Evolutionary conservation across 2,329 filamentous ascomycete species (phyloP).

Genomic region (Fusarium sp.): DNA sequence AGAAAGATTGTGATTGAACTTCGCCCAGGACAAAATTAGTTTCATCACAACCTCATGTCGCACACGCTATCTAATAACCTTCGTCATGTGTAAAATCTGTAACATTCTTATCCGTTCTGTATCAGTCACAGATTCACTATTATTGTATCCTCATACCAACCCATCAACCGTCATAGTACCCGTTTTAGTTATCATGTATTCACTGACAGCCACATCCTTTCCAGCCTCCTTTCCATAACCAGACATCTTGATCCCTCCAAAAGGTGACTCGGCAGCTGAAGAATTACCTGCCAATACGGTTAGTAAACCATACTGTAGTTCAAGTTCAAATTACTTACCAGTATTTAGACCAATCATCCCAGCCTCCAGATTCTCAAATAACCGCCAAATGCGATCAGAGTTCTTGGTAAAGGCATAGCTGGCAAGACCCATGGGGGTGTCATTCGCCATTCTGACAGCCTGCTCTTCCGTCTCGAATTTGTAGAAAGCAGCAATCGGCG

Average conservation of each 20-base stretch:
- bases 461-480: conserved; percentile 37
- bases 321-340: accelerated
- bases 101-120: no score
- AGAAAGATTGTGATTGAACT: no score
- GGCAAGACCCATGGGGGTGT: conserved; percentile 30
- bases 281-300: conserved; percentile 14
- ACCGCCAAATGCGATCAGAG: conserved; percentile 12
- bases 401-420: conserved; percentile 37
- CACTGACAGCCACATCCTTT: conserved; percentile 58
- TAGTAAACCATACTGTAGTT: neutral
- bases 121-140: no score
- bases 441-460: conserved; percentile 27
- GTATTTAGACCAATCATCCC: conserved; percentile 40
- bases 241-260: conserved; percentile 37
- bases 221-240: conserved; percentile 49
- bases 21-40: no score
- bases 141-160: neutral
- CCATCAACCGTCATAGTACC: conserved; percentile 15
- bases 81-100: no score
- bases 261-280: conserved; percentile 56
- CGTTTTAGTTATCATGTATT: conserved; percentile 59
- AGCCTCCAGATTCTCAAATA: conserved; percentile 37
- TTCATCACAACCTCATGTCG: accelerated
- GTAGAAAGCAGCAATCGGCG: conserved; percentile 26
- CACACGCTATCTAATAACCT: no score